Conservation (phyloP, 768 basidiomycete species). For the Naganishia friedmannii region DNA sequence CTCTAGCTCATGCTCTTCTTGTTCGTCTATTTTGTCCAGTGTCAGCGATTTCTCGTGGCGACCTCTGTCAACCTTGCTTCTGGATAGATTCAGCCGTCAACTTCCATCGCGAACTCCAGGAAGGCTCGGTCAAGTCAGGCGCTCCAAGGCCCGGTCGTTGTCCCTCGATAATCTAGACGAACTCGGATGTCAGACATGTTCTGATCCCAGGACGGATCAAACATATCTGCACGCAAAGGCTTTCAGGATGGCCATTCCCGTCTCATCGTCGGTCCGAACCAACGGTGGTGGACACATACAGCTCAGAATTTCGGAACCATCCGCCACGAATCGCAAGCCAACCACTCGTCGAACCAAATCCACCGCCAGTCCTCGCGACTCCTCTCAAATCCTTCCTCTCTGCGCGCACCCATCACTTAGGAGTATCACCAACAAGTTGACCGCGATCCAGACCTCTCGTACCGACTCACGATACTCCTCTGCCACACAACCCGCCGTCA, state of each 20-base stretch:
- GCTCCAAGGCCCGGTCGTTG: background rate
- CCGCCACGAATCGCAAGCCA: conserved; percentile 6
- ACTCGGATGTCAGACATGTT: background rate
- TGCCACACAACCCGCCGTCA: background rate
- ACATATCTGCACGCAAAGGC: background rate
- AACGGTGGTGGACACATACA: background rate
- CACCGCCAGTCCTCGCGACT: background rate
- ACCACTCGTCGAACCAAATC: conserved; percentile 7
- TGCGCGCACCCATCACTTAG: conserved; percentile 13
- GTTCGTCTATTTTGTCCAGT: background rate
- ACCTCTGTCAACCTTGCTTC: background rate
- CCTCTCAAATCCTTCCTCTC: conserved; percentile 4
- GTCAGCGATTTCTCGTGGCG: background rate
- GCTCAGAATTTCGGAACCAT: conserved; percentile 14
- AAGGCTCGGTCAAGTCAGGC: background rate
- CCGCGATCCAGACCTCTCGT: conserved; percentile 6
- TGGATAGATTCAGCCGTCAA: background rate
- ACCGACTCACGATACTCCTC: conserved; percentile 14
- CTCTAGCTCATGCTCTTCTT: background rate
- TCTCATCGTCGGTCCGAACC: background rate
- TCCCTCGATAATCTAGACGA: background rate
- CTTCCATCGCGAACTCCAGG: background rate
- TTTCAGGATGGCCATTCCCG: conserved; percentile 2
- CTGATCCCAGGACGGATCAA: background rate
- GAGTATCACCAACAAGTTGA: conserved; percentile 10